Percentiles rank a stretch among this genome's conserved stretches.
These are phyloP conservation scores for Plantago major DNA, from an alignment of 257 asterid species.

Conservation along the genomic window DNA sequence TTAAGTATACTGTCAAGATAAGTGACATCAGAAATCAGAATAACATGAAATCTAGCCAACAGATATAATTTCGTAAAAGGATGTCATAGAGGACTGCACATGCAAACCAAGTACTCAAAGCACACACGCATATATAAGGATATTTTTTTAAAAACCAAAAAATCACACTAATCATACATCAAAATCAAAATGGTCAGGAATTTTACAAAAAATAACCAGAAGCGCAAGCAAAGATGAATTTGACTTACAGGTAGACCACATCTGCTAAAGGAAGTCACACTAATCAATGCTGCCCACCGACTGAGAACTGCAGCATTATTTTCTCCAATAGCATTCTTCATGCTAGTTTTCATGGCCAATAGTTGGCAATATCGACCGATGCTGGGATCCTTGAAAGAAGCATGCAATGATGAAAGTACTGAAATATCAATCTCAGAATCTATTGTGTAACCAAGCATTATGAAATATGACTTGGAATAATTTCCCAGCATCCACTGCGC, in stretches of 20 bases:
- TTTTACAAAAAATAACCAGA: slow-evolving; percentile 1
- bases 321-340: slow-evolving; percentile 90
- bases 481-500: slow-evolving; percentile 86
- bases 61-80: too few species aligned
- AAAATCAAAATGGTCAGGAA: too few species aligned
- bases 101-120: too few species aligned
- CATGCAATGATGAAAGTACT: slow-evolving; percentile 44
- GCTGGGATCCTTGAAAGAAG: slow-evolving; percentile 78
- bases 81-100: too few species aligned
- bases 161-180: too few species aligned
- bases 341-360: slow-evolving; percentile 72
- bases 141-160: too few species aligned
- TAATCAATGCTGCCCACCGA: slow-evolving; percentile 67
- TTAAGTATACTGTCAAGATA: not conserved
- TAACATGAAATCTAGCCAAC: not conserved
- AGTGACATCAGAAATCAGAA: not conserved
- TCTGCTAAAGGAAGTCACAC: slow-evolving; percentile 72
- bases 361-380: slow-evolving; percentile 81
- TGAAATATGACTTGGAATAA: slow-evolving; percentile 51
- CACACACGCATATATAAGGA: too few species aligned
- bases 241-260: slow-evolving; percentile 90
- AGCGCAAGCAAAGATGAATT: slow-evolving; percentile 18
- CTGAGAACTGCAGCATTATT: slow-evolving; percentile 59
- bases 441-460: slow-evolving; percentile 61
- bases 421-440: slow-evolving; percentile 38